Evolutionary conservation across 768 basidiomycete species (phyloP), one percentile per base, ranked within the genome.

Genomic region (Hygrophoropsis aurantiaca): DNA sequence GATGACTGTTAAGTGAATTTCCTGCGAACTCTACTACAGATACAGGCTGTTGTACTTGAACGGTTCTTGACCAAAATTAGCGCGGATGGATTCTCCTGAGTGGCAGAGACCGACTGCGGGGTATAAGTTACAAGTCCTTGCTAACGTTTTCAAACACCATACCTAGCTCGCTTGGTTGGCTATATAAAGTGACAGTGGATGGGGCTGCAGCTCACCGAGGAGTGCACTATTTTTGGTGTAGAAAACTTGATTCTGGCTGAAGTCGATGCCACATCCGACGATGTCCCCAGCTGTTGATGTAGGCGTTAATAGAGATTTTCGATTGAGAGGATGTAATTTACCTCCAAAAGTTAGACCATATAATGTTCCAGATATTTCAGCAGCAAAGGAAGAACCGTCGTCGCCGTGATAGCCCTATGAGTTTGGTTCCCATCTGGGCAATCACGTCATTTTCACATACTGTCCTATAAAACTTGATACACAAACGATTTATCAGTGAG

Each of bases 361-460:
- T 13, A 78, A 68, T 39, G 77, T 74, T 23, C 89, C 90, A 25
- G 75, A 81, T 62, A 78, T 83, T 49, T 89, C 84, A 5, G 82
- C 80, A 20, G 86, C 81, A 65, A 89, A 91, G 2, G 85, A 75
- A 47, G 74, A 79, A 5, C 93, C 92, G 58, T 90, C 91, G 55
- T 94, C 90, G n/a, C 87, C 91, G 57, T 93, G 87, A 62, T 92
- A 95, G 43, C 91, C 92, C 89, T 91, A 94, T 5, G 90, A 93
- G 52, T 81, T 79, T 47, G 74, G 70, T 61, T 93, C 89, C 87
- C 86, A 90, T 18, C 92, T 92, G 26, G 93, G 92, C 25, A 94
- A 78, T 42, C 90, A 84, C 23, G 80, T 78, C 42, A 87, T 68
- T 58, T 80, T 81, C 42, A 86, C 83, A 36, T 79, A 77, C 11